Conservation (phyloP, 2,329 filamentous ascomycete species). For the Talaromyces sp. region DNA sequence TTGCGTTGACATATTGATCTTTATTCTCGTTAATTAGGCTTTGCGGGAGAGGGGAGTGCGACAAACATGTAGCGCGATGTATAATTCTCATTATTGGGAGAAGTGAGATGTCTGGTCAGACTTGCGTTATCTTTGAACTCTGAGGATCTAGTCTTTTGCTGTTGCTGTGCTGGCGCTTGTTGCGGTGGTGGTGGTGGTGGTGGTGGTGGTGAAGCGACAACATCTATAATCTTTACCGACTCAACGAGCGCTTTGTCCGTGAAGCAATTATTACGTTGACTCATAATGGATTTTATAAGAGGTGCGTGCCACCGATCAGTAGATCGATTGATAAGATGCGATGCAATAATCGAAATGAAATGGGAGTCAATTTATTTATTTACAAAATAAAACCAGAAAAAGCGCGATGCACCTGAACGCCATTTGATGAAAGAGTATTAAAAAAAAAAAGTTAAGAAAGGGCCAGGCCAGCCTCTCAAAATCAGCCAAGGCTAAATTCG, state of each 20-base stretch:
- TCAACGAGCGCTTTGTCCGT: background rate
- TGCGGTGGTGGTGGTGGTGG: background rate
- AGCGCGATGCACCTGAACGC: background rate
- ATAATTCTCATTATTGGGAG: background rate
- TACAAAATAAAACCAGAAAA: background rate
- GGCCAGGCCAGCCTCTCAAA: conserved; percentile 1
- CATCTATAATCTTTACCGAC: conserved; percentile 3
- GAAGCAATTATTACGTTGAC: background rate
- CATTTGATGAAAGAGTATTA: background rate
- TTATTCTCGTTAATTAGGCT: conserved; percentile 5
- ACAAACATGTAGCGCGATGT: conserved; percentile 16
- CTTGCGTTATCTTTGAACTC: background rate
- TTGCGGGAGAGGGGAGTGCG: conserved; percentile 10
- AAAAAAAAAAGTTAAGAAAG: background rate
- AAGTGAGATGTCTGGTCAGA: conserved; percentile 1
- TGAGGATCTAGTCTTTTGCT: background rate
- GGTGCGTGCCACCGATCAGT: background rate
- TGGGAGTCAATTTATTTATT: background rate
- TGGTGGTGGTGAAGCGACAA: background rate
- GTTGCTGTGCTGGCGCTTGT: background rate
- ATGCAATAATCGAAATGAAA: background rate
- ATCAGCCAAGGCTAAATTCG: conserved; percentile 4
- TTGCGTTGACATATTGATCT: conserved; percentile 29
- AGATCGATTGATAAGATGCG: background rate
- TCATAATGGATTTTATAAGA: background rate